Evolutionary conservation across 2,329 filamentous ascomycete genomes (phyloP), one percentile per base, ranked within the genome.

Genomic region (Escovopsis sp.): DNA sequence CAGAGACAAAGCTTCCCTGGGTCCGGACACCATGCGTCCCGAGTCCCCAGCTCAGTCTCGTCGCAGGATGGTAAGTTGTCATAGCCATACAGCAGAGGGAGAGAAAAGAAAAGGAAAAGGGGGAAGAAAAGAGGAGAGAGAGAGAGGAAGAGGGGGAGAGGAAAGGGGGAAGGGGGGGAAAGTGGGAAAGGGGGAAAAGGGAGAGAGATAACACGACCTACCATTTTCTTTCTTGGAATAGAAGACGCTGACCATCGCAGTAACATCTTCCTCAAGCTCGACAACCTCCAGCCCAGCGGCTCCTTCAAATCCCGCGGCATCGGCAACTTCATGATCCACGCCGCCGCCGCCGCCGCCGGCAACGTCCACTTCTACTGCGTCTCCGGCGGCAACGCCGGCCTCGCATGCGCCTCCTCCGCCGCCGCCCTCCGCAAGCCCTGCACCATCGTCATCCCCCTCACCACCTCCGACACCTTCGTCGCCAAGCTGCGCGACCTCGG

Each of bases 271-370:
- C 74, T 92, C 49, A 92, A 92, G 56, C 72, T 90, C 42, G 84
- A 92, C 48, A 83, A 81, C 52, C 70, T 86, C 36, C 85, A 93
- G 51, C 85, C 84, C 4, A 80, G 79, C 16, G 81, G 81, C 43
- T 87, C 81, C 27, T 93, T 92, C 72, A 90, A 92, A 56, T 87
- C 81, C 32, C 70, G 74, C 44, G 82, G 79, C 21, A 72, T 88
- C 41, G 81, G 82, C 34, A 72, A 81, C 54, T 68, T 81, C 51
- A 76, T 85, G 50, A 58, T 61, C 38, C 50, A 50, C 35, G 54
- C 57, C 37, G 49, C 55, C 43, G 46, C 60, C 41, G 39, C 44
- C 4, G 41, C 48, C 37, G 47, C 47, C 2, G 47, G 51, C 16
- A 44, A 53, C 5, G 58, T 66, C 2, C 80, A 82, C 61, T 88